A percentile compares a stretch with the other conserved stretches of the same genome.
Conservation (phyloP, 495 filamentous ascomycete genomes). For the Hamigera avellanea region DNA sequence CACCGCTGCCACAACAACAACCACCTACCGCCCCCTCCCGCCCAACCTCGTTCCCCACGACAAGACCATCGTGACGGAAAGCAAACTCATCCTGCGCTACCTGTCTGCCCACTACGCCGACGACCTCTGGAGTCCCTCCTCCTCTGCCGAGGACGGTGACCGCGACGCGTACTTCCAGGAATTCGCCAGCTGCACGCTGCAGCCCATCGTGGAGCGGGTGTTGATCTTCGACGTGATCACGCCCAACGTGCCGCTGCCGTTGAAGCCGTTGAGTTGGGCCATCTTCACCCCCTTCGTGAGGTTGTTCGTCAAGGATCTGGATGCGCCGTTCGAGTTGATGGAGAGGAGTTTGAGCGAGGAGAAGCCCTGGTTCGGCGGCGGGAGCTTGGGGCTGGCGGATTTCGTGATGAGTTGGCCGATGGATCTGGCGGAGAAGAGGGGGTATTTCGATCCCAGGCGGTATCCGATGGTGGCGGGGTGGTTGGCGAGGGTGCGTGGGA, state of each 20-base stretch:
- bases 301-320: conserved; percentile 1
- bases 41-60: background rate
- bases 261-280: conserved; percentile 1
- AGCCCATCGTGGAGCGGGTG: conserved; percentile 1
- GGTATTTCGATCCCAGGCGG: conserved; percentile 2
- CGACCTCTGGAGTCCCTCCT: conserved; percentile 1
- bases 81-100: conserved; percentile 4
- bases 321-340: conserved; percentile 4
- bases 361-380: conserved; percentile 4
- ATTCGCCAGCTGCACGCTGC: conserved; percentile 3
- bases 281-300: conserved; percentile 4
- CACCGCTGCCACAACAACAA: background rate
- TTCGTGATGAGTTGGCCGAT: conserved; percentile 4
- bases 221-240: conserved; percentile 4
- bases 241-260: background rate
- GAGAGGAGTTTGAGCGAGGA: conserved; percentile 3
- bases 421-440: conserved; percentile 2
- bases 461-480: conserved; percentile 4
- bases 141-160: background rate
- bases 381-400: conserved; percentile 2
- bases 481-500: conserved; percentile 2
- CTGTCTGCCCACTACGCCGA: conserved; percentile 5
- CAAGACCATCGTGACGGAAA: conserved; percentile 2
- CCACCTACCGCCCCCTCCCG: background rate
- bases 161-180: conserved; percentile 4